Evolutionary conservation across 257 asterid species (phyloP).

Genomic region (Hygrophila difformis): DNA sequence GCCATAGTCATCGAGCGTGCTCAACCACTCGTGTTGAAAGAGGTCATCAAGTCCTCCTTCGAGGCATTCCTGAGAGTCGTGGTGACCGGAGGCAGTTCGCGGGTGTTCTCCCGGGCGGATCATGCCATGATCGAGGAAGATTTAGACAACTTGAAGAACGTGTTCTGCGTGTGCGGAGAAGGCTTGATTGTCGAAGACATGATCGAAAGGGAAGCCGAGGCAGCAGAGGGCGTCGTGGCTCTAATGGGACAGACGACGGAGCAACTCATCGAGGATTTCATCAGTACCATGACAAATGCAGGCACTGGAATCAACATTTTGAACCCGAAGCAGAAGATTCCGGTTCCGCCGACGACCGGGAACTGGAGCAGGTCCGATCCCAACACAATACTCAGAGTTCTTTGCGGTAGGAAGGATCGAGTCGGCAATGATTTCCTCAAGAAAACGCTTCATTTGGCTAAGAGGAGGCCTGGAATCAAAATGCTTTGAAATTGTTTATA

Average conservation of each 20-base stretch:
- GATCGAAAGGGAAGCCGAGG: slow-evolving; percentile 61
- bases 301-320: slow-evolving; percentile 37
- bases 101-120: slow-evolving; percentile 43
- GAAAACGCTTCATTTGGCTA: slow-evolving; percentile 64
- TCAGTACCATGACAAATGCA: slow-evolving; percentile 36
- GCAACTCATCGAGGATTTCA: slow-evolving; percentile 61
- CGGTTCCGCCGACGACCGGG: slow-evolving; percentile 82
- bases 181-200: slow-evolving; percentile 59
- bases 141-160: slow-evolving; percentile 36
- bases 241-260: slow-evolving; percentile 66
- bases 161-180: slow-evolving; percentile 71
- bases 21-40: slow-evolving; percentile 49
- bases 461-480: slow-evolving; percentile 40
- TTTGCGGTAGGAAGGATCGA: slow-evolving; percentile 65
- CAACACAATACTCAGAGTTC: slow-evolving; percentile 66
- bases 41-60: slow-evolving; percentile 73
- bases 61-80: slow-evolving; percentile 74
- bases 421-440: slow-evolving; percentile 56
- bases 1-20: slow-evolving; percentile 64
- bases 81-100: slow-evolving; percentile 67
- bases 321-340: slow-evolving; percentile 44
- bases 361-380: slow-evolving; percentile 75
- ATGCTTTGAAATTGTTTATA: no score
- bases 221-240: slow-evolving; percentile 63
- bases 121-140: slow-evolving; percentile 67